Base-by-base conservation (phyloP, 176 grass and related monocot genomes). In the Ampelocalamus luodianensis region DNA sequence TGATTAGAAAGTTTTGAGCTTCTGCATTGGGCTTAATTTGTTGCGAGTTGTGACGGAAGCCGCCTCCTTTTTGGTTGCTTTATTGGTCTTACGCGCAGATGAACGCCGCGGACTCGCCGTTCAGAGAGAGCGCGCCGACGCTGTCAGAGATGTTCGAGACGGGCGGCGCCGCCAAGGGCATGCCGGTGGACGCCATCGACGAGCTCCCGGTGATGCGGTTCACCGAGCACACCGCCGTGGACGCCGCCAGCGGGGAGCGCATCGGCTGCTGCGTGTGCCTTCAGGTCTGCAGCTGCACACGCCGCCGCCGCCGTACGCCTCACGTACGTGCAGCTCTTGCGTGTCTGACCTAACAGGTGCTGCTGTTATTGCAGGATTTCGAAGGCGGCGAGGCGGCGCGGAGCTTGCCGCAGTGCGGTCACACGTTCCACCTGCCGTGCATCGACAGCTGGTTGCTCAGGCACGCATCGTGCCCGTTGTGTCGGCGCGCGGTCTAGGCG, bases 191-290 rank as follows among this genome's bases (percentile, higher is more conserved):
- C 17, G 90, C 85, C 18, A 84, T 97, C 53, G 89, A 88, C 23
- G 90, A 54, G 54, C 91, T 98, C 62, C 92, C 95, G 1, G 71
- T 67, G 42, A 44, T 17, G 15, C 68, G 42, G 37, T 71, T 93
- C 80, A 74, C 90, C 63, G 29, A 62, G 24, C 8, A 9, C 43
- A 62, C 74, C 64, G 58, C 10, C 48, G 27, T 4, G 4, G 86
- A 80, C 62, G 43, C 79, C 38, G 43, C 79, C 38, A 22, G 13
- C 37, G 90, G 72, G 38, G 82, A 90, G 8, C 77, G 10, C 37
- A 34, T 44, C 50, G 65, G 89, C 29, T 98, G 95, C 87, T 88
- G 93, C 17, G 85, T 98, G 23, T 98, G 95, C 87, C 93, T 95
- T 14, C 87, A 92, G 90, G 90, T 91, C 17, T 13, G 82, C 65